Percentiles rank a stretch among this genome's conserved stretches.
Evolutionary conservation across 345 rosid species (phyloP).

Genomic region (Bruguiera gymnorhiza): DNA sequence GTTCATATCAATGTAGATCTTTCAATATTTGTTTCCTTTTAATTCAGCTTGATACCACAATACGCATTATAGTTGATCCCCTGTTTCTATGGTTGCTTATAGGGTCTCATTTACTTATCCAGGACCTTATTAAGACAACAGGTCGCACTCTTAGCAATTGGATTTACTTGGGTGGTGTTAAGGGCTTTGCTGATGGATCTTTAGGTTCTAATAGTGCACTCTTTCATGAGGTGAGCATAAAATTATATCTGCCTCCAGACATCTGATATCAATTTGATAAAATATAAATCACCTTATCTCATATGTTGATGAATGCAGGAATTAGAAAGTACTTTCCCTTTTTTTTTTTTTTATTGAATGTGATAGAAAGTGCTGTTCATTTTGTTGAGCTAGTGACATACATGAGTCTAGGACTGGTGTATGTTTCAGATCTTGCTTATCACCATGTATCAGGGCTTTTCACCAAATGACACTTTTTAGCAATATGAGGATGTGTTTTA

Average conservation of each 20-base stretch:
- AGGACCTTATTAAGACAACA: conserved; percentile 51
- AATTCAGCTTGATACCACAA: background rate
- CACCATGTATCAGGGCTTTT: too few relatives aligned
- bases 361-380: too few relatives aligned
- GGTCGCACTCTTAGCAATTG: conserved; percentile 59
- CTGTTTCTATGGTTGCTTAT: background rate
- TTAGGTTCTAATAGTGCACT: conserved; percentile 86
- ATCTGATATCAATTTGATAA: background rate
- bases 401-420: too few relatives aligned
- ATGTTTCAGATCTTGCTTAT: too few relatives aligned
- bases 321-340: background rate
- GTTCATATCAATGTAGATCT: background rate
- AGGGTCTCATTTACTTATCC: conserved; percentile 16
- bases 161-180: conserved; percentile 87
- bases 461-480: too few relatives aligned
- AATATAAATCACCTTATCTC: background rate
- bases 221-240: conserved; percentile 63
- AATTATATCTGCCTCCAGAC: background rate
- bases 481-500: too few relatives aligned
- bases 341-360: too few relatives aligned
- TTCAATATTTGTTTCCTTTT: background rate
- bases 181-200: conserved; percentile 94
- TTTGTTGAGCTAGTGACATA: too few relatives aligned
- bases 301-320: background rate
- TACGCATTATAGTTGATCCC: background rate